Evolutionary conservation across 306 rosid species (phyloP), one percentile per base, ranked within the genome.

Genomic region (Glycine tomentella): DNA sequence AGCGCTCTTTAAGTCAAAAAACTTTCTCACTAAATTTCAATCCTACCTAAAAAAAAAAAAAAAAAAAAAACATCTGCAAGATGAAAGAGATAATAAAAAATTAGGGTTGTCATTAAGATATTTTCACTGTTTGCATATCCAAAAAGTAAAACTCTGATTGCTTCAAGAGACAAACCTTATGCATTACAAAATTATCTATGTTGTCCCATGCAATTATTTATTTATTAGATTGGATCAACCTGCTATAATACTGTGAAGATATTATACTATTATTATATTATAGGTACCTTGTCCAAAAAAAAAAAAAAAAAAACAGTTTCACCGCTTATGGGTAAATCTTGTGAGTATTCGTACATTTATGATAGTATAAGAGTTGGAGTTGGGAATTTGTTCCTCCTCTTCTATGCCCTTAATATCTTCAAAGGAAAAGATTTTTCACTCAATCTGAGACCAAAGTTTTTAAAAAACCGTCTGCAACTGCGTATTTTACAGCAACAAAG

Each of bases 161-260:
- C 69, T 6, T 25, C 40, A 36, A 36, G 31, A 25, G 31, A 5
- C 44, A 16, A 16, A 17, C 16, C 56, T 56, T 42, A 57, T 57
- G 57, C 45, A 11, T 58, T 57, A 33, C 56, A 74, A 40, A 71
- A 58, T 58, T 9, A 57, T 15, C 55, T 16, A 16, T 33, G 7
- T 36, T 11, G 8, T 40, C 36, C 2, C 0, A 13, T 25, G 49
- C 45, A 42, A 8, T 46, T 46, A 1, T 46, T 25, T 9, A 3
- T 9, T 58, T 72, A 74, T 16, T 51, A 14, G 12, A 62, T 38
- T 72, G 79, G 67, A 72, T 80, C 50, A 72, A 48, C 55, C 14
- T 13, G 11, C 51, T 72, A 20, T 17, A 40, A 40, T 40, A 52
- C 4, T 46, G 1, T 36, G 9, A 56, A 14, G 12, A 66, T 59